These are phyloP conservation scores for Eragrostis tef DNA, from an alignment of 202 grass and related monocot species.

Conservation along the genomic window DNA sequence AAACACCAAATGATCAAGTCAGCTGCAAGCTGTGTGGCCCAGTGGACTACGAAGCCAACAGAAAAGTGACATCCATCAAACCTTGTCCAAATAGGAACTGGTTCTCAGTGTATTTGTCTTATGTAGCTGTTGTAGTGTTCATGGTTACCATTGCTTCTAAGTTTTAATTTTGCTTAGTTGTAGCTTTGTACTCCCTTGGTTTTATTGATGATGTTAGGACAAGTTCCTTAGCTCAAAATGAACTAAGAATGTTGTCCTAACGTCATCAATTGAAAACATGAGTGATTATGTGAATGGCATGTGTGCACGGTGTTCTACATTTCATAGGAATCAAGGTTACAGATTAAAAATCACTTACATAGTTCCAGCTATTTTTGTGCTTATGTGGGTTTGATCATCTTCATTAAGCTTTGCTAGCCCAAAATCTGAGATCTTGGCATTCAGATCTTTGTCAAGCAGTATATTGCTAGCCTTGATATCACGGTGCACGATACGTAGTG, in stretches of 20 bases:
- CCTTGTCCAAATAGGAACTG: constrained; percentile 8
- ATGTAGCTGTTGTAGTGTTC: not conserved
- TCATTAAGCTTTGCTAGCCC: constrained; percentile 92
- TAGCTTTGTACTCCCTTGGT: constrained; percentile 12
- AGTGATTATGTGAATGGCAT: constrained; percentile 8
- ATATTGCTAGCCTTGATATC: constrained; percentile 98
- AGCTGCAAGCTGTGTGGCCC: constrained; percentile 19
- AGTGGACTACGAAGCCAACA: constrained; percentile 13
- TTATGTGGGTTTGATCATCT: constrained; percentile 87
- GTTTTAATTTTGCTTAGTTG: constrained; percentile 19
- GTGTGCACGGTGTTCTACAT: not conserved
- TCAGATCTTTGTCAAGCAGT: constrained; percentile 82
- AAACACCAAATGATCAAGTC: constrained; percentile 40
- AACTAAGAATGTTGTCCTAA: not conserved
- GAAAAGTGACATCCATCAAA: constrained; percentile 36
- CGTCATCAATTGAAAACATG: not conserved
- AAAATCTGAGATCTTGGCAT: constrained; percentile 96
- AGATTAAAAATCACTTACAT: constrained; percentile 59
- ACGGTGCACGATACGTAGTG: constrained; percentile 88
- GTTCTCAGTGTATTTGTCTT: constrained; percentile 7
- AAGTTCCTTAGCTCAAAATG: not conserved
- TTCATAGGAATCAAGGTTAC: not conserved
- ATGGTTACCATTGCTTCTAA: constrained; percentile 37
- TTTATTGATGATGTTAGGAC: not conserved
- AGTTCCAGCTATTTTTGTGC: constrained; percentile 89